These are phyloP conservation scores for Drechslerella dactyloides DNA, from an alignment of 2,329 filamentous ascomycete species.

Conservation along the genomic window DNA sequence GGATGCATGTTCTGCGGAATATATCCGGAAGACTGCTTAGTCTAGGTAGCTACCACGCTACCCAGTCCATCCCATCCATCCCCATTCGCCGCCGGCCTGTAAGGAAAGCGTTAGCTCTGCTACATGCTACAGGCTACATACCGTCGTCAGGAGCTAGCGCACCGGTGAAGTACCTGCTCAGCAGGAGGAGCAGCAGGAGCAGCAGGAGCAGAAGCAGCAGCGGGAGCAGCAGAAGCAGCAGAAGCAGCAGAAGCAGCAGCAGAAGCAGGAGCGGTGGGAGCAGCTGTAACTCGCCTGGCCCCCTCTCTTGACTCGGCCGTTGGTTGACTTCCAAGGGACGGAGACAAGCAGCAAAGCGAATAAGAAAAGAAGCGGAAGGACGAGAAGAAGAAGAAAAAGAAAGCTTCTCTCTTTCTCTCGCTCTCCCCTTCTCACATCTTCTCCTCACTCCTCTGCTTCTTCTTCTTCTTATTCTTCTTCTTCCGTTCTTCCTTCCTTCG, in stretches of 20 bases:
- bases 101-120: neutral
- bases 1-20: neutral
- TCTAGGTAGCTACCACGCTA: no score
- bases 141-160: no score
- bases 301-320: neutral
- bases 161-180: neutral
- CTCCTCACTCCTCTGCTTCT: no score
- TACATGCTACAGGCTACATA: no score
- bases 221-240: neutral
- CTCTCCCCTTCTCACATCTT: no score
- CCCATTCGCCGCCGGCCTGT: neutral
- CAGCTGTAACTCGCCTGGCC: constrained; percentile 26
- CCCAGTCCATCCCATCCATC: neutral
- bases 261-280: no score
- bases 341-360: constrained; percentile 10
- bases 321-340: neutral
- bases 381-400: neutral
- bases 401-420: no score
- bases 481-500: constrained; percentile 18
- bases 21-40: neutral
- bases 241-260: neutral
- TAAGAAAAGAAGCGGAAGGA: neutral
- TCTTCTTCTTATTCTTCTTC: neutral
- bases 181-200: neutral
- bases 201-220: neutral